Evolutionary conservation across 2,329 filamentous ascomycete genomes (phyloP), one percentile per base, ranked within the genome.

Genomic region (Exophiala bonariae): DNA sequence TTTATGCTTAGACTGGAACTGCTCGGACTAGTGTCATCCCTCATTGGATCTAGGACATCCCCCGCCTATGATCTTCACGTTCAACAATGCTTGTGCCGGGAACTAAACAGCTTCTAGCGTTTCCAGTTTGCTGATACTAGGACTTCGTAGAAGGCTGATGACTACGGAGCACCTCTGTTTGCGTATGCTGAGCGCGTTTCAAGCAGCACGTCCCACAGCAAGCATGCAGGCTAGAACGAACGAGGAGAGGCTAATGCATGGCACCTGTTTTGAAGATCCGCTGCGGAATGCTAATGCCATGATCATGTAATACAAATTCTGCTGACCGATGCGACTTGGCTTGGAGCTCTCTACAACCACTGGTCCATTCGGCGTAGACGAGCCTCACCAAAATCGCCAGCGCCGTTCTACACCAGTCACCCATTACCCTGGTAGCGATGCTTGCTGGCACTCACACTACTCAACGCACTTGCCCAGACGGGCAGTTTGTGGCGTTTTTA

Each of bases 251-350:
- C 18, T 26, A 26, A 26, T 17, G 35, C n/a, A 38, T 17, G 35
- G 35, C 18, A 13, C 10, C 16, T 9, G 7, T 10, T n/a, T n/a
- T 16, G 7, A 38, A 8, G n/a, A 22, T 13, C 22, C 10, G 16
- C 19, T 23, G 35, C 7, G 35, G 14, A 6, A 9, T n/a, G 8
- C 30, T 33, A 18, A n/a, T 14, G 2, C 13, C 17, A 13, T 47
- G 42, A 31, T 44, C 33, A 50, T 30, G 28, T 39, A 34, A 44
- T 35, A 35, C 32, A 33, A 19, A 23, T 40, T 49, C 40, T 52
- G 54, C 54, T 56, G 46, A 56, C 48, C 45, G 48, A 54, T 52
- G 32, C 10, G 11, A 18, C 31, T 47, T 49, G 41, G 33, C 42
- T 14, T 19, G 22, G 20, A 28, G 5, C 26, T 40, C 19, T 43